These are phyloP conservation scores for Tilletia indica DNA, from an alignment of 1,284 basidiomycete genomes.

Conservation along the genomic window DNA sequence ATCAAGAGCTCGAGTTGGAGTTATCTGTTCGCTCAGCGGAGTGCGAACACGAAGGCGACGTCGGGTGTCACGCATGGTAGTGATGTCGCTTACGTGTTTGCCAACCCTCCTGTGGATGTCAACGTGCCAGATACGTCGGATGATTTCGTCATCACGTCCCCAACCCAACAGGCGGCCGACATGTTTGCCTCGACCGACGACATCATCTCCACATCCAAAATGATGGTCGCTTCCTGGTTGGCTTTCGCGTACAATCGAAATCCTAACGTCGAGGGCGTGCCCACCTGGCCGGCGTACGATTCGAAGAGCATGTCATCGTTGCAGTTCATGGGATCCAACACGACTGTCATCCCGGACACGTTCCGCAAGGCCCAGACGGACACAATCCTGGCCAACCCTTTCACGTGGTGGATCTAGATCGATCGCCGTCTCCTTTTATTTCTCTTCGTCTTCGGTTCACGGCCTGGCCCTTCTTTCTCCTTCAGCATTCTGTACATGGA, in stretches of 20 bases:
- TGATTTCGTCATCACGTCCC: not conserved
- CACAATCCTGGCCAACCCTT: conserved; percentile 5
- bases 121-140: not conserved
- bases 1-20: conserved; percentile 10
- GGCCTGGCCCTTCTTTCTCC: not conserved
- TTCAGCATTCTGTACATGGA: not conserved
- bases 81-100: conserved; percentile 1
- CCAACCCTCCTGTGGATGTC: not conserved
- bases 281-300: conserved; percentile 16
- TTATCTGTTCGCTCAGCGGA: conserved; percentile 9
- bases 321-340: conserved; percentile 33
- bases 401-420: conserved; percentile 8
- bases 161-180: not conserved
- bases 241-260: conserved; percentile 7
- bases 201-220: not conserved
- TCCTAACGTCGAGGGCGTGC: conserved; percentile 3
- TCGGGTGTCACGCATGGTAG: not conserved
- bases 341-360: conserved; percentile 27
- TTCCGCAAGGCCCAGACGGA: conserved; percentile 24
- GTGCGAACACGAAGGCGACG: not conserved
- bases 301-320: not conserved
- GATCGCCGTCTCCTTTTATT: not conserved
- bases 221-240: conserved; percentile 15
- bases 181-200: not conserved
- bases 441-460: not conserved